Evolutionary conservation across 768 basidiomycete species (phyloP), one percentile per base, ranked within the genome.

Genomic region (Lepiota subincarnata): DNA sequence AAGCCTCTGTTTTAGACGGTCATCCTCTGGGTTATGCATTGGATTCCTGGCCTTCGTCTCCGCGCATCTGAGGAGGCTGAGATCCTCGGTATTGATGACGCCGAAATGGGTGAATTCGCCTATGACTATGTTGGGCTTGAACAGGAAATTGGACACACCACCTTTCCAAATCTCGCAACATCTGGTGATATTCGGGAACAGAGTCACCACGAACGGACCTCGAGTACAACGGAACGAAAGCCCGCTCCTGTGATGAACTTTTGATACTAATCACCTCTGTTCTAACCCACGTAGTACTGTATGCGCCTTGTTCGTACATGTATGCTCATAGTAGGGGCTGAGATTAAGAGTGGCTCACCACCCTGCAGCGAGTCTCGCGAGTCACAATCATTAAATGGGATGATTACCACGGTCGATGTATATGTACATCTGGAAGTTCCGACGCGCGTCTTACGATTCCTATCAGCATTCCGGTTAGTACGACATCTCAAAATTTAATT

Each of bases 21-120:
- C 69, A 89, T 92, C 65, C 79, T 90, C 34, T 90, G 89, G 89
- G 70, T 83, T 59, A 92, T 96, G 89, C 90, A 95, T 71, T 84
- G 70, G 68, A 84, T 92, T 62, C 92, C 92, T 6, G 87, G 86
- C 49, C 76, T 91, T 50, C 75, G 84, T 37, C 78, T 98, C 58
- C 86, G 91, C 50, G 75, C 76, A 26, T 65, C 69, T 11, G 83
- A 85, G 57, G 82, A 85, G 57, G 75, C 72, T 11, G 88, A 90
- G 70, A 81, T 86, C 37, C 72, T 96, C 43, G 94, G 95, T 53
- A 84, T 96, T 60, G 95, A 98, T 69, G 89, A 92, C 62, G 78
- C 83, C 1, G 87, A 94, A 73, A 85, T 92, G 79, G 93, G 92
- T 58, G 92, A 95, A 71, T 92, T 83, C 57, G 86, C 89, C 1